Base-by-base conservation (phyloP, 768 basidiomycete species). In the Filobasidium floriforme region DNA sequence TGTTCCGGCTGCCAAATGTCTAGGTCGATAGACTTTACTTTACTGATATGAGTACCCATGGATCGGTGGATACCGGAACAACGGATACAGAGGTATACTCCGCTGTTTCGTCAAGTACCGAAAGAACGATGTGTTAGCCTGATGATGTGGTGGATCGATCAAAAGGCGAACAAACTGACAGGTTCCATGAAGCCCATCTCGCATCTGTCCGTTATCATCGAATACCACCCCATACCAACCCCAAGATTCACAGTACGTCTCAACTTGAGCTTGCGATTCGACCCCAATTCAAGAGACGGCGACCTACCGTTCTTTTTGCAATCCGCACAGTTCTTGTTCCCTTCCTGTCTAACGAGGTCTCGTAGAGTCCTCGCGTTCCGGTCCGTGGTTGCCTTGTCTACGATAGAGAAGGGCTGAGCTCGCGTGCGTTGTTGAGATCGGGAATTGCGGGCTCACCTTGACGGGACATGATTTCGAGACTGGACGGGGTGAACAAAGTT, bases 1-100 rank as follows among this genome's bases (percentile, higher is more conserved):
- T 99, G 94, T 69, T 97, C 92, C 1, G 91, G 90, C 9, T 91
- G 94, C 94, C 94, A 99, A 19, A 89, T 85, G 73, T 99, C 94
- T 62, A 99, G 86, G 80, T 99, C 94, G 63, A 99, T 90, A 1
- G 92, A 94, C 75, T 96, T 96, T 76, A 99, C 89, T 80, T 61
- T 90, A 80, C 89, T 90, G 78, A 98, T 96, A 79, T 99, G 94
- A 0, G 94, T 97, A 67, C 94, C 94, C 91, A 99, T 92, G 46
- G 90, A 88, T 51, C 94, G 87, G 79, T 99, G 94, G 65, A 97
- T 89, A 32, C 94, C 94, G 15, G 93, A 97, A 80, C 94, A 99
- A 66, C 94, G 86, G 70, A 99, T 96, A 76, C 94, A 99, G 44
- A 98, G 82, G 76, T 92, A 96, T 1, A 92, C 88, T 26, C 94